phyloP scores from a whole-genome alignment of 2,329 filamentous ascomycete species.

The Aspergillus pseudoterreus region DNA sequence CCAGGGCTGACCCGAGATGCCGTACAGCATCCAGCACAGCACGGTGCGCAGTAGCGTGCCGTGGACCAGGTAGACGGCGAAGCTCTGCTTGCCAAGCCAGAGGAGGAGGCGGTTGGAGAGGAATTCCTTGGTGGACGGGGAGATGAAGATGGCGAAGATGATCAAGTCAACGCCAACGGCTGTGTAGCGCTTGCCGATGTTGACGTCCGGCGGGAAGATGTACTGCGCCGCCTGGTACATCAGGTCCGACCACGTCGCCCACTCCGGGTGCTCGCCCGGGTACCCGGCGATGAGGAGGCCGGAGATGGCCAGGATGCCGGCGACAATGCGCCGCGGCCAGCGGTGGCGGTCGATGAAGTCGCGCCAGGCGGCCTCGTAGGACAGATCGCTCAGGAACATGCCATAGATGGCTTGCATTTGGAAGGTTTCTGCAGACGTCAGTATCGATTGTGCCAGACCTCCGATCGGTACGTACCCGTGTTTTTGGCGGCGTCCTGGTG shows the following conservation, averaged over 20 bases:
- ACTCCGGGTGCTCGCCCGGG: constrained; percentile 50
- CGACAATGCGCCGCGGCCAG: constrained; percentile 36
- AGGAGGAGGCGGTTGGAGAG: constrained; percentile 50
- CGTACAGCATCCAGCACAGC: constrained; percentile 52
- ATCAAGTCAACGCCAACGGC: constrained; percentile 49
- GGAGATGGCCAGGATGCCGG: constrained; percentile 36
- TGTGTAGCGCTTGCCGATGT: constrained; percentile 45
- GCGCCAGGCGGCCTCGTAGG: constrained; percentile 46
- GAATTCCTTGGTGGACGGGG: constrained; percentile 46
- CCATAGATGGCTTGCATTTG: constrained; percentile 51
- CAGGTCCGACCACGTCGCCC: constrained; percentile 46
- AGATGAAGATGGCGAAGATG: constrained; percentile 51
- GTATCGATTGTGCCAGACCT: too few relatives aligned
- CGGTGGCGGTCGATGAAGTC: constrained; percentile 43
- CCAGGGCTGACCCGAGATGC: constrained; percentile 46
- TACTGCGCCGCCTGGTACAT: constrained; percentile 41
- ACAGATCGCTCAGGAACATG: constrained; percentile 50
- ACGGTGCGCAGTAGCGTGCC: constrained; percentile 52
- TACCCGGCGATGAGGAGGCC: constrained; percentile 50
- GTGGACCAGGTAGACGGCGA: constrained; percentile 54
- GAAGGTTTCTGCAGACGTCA: constrained; percentile 46
- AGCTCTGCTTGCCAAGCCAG: constrained; percentile 54
- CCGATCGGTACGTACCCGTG: constrained; percentile 37
- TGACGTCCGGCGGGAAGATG: constrained; percentile 45
- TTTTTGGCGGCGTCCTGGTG: constrained; percentile 44